Conservation (phyloP, 352 stramenopile genomes). For the Globisporangium cederbergense region DNA sequence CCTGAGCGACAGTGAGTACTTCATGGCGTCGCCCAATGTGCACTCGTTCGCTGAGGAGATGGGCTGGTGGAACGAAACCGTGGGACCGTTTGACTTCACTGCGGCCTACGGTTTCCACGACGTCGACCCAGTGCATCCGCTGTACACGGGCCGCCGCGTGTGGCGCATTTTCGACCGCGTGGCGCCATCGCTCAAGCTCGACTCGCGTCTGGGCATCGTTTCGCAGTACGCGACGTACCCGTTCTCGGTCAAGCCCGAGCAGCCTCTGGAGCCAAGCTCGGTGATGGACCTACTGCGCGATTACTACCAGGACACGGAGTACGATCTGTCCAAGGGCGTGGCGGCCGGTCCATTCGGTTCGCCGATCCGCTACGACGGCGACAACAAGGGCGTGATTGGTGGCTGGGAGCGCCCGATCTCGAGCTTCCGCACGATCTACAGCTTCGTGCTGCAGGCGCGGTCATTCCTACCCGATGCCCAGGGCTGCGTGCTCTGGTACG, state of each 20-base stretch:
- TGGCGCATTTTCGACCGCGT: conserved; percentile 87
- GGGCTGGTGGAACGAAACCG: conserved; percentile 74
- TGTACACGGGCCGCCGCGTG: conserved; percentile 81
- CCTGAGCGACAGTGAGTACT: conserved; percentile 70
- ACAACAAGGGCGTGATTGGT: conserved; percentile 36
- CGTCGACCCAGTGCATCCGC: conserved; percentile 48
- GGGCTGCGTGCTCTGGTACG: conserved; percentile 51
- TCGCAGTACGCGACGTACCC: conserved; percentile 79
- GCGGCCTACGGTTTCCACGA: conserved; percentile 22
- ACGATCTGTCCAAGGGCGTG: conserved; percentile 67
- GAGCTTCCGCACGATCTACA: conserved; percentile 81
- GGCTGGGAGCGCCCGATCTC: conserved; percentile 86
- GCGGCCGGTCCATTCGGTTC: conserved; percentile 84
- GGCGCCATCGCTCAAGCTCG: conserved; percentile 71
- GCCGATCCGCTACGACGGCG: conserved; percentile 72
- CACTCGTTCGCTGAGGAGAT: conserved; percentile 77
- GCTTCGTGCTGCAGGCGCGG: conserved; percentile 54
- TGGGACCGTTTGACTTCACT: conserved; percentile 51
- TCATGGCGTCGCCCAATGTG: conserved; percentile 89
- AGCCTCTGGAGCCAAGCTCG: conserved; percentile 42
- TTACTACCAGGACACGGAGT: conserved; percentile 84
- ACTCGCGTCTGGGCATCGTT: conserved; percentile 55
- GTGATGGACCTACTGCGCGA: conserved; percentile 78
- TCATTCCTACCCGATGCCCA: conserved; percentile 21
- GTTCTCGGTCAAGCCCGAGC: conserved; percentile 87